phyloP scores from a whole-genome alignment of 495 filamentous ascomycete species.

The Aspergillus hancockii region DNA sequence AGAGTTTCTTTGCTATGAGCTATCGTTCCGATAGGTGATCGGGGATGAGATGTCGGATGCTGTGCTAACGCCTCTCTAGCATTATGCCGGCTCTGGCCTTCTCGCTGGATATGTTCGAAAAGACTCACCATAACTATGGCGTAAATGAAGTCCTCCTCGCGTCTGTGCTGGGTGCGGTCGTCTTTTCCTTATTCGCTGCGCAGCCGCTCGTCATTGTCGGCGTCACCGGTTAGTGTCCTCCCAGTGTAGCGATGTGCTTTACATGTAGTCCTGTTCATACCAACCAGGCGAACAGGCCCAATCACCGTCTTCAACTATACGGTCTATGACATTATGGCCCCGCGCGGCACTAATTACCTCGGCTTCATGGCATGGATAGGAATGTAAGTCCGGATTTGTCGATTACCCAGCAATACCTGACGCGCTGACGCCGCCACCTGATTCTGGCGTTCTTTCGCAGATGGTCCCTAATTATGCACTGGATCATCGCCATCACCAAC shows the following conservation, averaged over 20 bases:
- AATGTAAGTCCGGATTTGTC: conserved; percentile 47
- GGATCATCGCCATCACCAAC: conserved; percentile 76
- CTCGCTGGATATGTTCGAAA: conserved; percentile 82
- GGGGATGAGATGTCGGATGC: neutral
- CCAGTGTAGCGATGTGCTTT: too few species aligned
- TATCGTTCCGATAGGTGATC: neutral
- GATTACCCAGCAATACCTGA: neutral
- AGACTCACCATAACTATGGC: conserved; percentile 76
- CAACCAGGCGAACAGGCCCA: conserved; percentile 49
- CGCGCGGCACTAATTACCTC: conserved; percentile 70
- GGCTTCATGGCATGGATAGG: conserved; percentile 87
- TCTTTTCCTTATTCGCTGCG: conserved; percentile 73
- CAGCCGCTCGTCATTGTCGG: conserved; percentile 87
- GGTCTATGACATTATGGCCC: conserved; percentile 77
- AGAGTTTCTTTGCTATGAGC: neutral
- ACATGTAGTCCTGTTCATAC: too few species aligned
- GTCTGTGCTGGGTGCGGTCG: conserved; percentile 74
- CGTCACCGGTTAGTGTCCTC: conserved; percentile 64
- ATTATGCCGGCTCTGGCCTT: conserved; percentile 82
- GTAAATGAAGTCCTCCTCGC: conserved; percentile 83
- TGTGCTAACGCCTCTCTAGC: conserved; percentile 39
- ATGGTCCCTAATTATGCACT: conserved; percentile 81
- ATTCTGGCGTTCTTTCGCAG: conserved; percentile 28
- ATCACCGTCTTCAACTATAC: conserved; percentile 90
- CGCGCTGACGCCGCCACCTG: neutral